A percentile compares a stretch with the other conserved stretches of the same genome.
These are phyloP conservation scores for Antarctomyces pellizariae DNA, from an alignment of 495 filamentous ascomycete species.

Conservation along the genomic window DNA sequence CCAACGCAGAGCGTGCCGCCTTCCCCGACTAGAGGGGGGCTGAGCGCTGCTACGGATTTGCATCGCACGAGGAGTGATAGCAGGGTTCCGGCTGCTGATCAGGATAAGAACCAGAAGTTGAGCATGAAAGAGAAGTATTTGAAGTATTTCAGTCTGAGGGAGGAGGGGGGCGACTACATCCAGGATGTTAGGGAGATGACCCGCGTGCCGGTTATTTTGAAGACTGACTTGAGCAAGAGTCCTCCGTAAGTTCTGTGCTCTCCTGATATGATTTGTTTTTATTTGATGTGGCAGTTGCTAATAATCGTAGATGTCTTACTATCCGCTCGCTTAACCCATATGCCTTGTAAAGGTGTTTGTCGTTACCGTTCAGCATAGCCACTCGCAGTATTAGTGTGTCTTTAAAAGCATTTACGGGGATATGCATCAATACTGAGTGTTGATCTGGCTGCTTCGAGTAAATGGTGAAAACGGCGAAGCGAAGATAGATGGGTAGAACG, in stretches of 20 bases:
- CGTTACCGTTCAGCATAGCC: no score
- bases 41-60: conserved; percentile 39
- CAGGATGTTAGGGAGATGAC: conserved; percentile 98
- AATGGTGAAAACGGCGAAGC: no score
- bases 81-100: conserved; percentile 54
- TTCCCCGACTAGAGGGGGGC: conserved; percentile 61
- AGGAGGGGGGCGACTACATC: conserved; percentile 87
- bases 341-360: conserved; percentile 64
- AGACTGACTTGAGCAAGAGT: conserved; percentile 96
- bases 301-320: no score
- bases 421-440: no score
- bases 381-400: no score
- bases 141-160: conserved; percentile 67
- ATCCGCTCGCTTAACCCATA: conserved; percentile 95
- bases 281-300: conserved; percentile 35
- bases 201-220: conserved; percentile 82
- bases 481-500: no score
- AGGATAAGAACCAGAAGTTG: conserved; percentile 49
- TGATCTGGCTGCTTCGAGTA: no score
- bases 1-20: conserved; percentile 92
- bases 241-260: conserved; percentile 56
- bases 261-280: conserved; percentile 4
- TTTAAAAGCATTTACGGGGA: no score
- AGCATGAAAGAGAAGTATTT: conserved; percentile 93
- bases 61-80: conserved; percentile 84